Evolutionary conservation across 768 basidiomycete genomes (phyloP).

Genomic region (Serendipita sp.): DNA sequence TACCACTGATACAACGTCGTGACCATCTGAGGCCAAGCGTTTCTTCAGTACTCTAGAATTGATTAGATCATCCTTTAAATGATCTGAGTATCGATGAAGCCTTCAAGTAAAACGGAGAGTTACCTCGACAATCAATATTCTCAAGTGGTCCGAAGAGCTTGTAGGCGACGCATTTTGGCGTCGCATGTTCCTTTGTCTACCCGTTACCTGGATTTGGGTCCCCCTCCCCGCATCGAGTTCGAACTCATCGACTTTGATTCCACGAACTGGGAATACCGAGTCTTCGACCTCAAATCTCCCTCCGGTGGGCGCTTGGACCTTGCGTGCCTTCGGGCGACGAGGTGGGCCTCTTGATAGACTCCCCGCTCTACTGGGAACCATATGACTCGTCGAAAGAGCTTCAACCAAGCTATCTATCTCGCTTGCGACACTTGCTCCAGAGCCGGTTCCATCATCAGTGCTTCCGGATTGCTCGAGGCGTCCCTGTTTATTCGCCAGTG

Average conservation of each 20-base stretch:
- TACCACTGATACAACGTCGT: constrained; percentile 45
- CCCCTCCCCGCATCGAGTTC: constrained; percentile 10
- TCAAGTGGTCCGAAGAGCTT: constrained; percentile 17
- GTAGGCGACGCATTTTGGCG: not conserved
- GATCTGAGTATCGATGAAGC: not conserved
- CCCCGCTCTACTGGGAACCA: not conserved
- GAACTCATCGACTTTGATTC: constrained; percentile 16
- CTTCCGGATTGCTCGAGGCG: constrained; percentile 4
- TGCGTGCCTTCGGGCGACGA: constrained; percentile 4
- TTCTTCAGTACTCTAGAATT: constrained; percentile 59
- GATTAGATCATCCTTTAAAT: constrained; percentile 47
- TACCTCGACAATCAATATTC: constrained; percentile 57
- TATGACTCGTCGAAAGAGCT: constrained; percentile 27
- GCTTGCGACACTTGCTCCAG: constrained; percentile 12
- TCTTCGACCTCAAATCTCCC: constrained; percentile 15
- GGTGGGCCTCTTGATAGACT: not conserved
- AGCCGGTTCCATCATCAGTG: not conserved
- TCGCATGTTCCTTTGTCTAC: not conserved
- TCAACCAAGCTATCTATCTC: constrained; percentile 36
- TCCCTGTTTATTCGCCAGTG: constrained; percentile 21
- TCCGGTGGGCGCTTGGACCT: constrained; percentile 7
- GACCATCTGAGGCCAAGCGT: constrained; percentile 48
- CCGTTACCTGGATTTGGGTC: not conserved
- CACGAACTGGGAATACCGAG: constrained; percentile 13
- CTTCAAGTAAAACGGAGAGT: constrained; percentile 7